Percentiles rank a stretch among this genome's conserved stretches.
Evolutionary conservation across 2,329 filamentous ascomycete species (phyloP).

Genomic region (Ceratocystis destructans): DNA sequence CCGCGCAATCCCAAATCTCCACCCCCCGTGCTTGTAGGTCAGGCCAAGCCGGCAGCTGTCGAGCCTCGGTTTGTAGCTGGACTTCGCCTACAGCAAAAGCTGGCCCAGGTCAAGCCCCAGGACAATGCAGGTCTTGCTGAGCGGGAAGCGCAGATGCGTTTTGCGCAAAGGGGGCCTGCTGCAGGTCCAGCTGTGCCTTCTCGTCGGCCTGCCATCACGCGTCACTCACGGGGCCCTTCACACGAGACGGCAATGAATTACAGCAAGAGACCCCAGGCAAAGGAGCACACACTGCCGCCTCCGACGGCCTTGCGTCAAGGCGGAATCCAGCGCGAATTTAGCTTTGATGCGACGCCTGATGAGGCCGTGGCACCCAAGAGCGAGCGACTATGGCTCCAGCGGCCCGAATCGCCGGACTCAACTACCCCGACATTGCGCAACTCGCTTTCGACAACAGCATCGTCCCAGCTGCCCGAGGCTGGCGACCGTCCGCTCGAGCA

Average conservation of each 20-base stretch:
- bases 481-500: slow-evolving; percentile 6
- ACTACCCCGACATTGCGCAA: slow-evolving; percentile 13
- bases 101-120: neutral
- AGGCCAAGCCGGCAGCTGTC: neutral
- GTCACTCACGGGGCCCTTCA: neutral
- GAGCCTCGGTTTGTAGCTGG: slow-evolving; percentile 16
- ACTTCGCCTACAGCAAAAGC: slow-evolving; percentile 14
- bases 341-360: slow-evolving; percentile 8
- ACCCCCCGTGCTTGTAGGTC: neutral
- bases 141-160: neutral
- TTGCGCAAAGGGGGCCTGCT: neutral
- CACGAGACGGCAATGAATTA: neutral
- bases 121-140: neutral
- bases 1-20: slow-evolving; percentile 8
- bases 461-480: neutral
- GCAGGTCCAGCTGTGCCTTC: neutral
- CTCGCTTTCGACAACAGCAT: slow-evolving; percentile 11
- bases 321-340: slow-evolving; percentile 6
- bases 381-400: neutral
- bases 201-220: neutral
- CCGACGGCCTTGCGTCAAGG: neutral
- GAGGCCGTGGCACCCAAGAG: slow-evolving; percentile 1
- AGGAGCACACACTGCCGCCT: neutral
- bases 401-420: slow-evolving; percentile 12
- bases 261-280: neutral